phyloP scores from a whole-genome alignment of 768 basidiomycete genomes.

The Boletus sensibilis region DNA sequence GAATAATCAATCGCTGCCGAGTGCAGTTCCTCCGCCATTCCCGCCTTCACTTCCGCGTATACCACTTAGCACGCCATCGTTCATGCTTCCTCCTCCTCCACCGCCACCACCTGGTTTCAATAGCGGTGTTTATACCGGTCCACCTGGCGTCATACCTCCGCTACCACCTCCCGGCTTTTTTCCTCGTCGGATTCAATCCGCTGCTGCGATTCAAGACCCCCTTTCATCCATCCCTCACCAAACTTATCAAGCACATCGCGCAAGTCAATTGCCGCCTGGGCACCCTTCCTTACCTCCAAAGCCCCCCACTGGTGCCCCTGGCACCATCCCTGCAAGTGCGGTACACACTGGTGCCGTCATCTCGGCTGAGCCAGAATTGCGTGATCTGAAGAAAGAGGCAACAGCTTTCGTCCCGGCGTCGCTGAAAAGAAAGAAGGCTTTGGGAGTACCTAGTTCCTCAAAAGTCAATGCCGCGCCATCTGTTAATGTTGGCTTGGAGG shows the following conservation, averaged over 20 bases:
- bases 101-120: slow-evolving; percentile 12
- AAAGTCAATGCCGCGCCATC: slow-evolving; percentile 67
- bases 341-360: slow-evolving; percentile 61
- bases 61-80: slow-evolving; percentile 20
- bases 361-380: slow-evolving; percentile 80
- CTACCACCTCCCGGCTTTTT: slow-evolving; percentile 68
- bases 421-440: slow-evolving; percentile 69
- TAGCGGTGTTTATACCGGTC: slow-evolving; percentile 5
- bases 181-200: slow-evolving; percentile 50
- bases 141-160: slow-evolving; percentile 25
- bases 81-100: slow-evolving; percentile 18
- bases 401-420: slow-evolving; percentile 87
- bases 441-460: slow-evolving; percentile 33
- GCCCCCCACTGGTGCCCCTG: slow-evolving; percentile 28
- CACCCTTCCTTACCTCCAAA: slow-evolving; percentile 48
- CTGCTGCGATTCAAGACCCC: slow-evolving; percentile 68
- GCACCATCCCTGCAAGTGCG: slow-evolving; percentile 44
- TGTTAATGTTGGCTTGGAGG: slow-evolving; percentile 35
- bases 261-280: slow-evolving; percentile 37
- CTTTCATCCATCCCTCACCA: slow-evolving; percentile 73
- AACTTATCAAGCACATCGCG: slow-evolving; percentile 74
- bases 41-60: slow-evolving; percentile 25
- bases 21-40: slow-evolving; percentile 10
- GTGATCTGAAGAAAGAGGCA: slow-evolving; percentile 93
- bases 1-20: slow-evolving; percentile 2